Conservation (phyloP, 257 asterid genomes). For the Cinchona pubescens region DNA sequence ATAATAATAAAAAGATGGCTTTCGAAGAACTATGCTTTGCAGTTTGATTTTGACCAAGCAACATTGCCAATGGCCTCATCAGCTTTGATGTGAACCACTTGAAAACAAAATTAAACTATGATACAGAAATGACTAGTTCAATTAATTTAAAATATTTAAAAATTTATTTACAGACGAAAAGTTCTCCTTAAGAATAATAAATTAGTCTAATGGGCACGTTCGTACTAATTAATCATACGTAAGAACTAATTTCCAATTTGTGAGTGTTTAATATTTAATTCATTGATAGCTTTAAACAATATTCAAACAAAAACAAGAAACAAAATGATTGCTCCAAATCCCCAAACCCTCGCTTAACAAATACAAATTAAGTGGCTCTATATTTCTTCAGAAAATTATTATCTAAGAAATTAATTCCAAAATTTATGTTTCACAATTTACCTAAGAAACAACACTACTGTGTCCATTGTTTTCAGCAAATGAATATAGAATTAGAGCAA, state of each 20-base stretch:
- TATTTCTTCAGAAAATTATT: too few species aligned
- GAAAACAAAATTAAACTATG: slow-evolving; percentile 1
- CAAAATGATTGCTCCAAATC: too few species aligned
- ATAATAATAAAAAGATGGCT: too few species aligned
- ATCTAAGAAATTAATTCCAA: too few species aligned
- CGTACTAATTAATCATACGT: background rate
- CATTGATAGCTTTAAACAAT: too few species aligned
- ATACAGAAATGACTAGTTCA: background rate
- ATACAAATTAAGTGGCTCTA: too few species aligned
- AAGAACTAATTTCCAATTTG: background rate
- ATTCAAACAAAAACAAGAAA: too few species aligned
- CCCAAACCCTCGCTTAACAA: too few species aligned
- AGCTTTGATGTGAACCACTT: background rate
- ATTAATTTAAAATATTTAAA: background rate
- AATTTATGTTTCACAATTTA: too few species aligned
- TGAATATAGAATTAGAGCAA: background rate
- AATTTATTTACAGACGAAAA: background rate
- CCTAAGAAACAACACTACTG: background rate
- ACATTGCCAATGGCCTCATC: background rate
- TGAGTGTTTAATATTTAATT: too few species aligned
- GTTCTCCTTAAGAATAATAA: background rate
- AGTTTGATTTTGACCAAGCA: slow-evolving; percentile 8
- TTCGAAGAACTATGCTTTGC: background rate
- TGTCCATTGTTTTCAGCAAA: background rate
- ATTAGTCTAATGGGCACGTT: background rate